Base-by-base conservation (phyloP, 305 asterid genomes). In the Stenogyne calaminthoides region DNA sequence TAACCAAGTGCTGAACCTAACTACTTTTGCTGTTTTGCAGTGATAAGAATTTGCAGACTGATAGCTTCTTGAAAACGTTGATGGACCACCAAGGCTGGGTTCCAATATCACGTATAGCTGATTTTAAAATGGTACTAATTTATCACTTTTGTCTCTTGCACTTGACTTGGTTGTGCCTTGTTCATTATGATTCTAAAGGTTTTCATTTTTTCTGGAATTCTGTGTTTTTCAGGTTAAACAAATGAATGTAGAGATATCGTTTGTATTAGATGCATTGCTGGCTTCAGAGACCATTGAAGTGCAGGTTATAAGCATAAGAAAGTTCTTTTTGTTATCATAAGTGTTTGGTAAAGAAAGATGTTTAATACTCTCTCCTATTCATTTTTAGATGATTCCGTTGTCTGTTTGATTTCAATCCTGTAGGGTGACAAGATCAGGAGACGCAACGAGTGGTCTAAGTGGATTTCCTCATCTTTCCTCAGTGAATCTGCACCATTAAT, bases 81-180 rank as follows among this genome's bases (percentile, higher is more conserved):
- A 92, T 95, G 99, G 96, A 95, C 77, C 78, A 75, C 76, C 87
- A 89, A 67, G 99, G 99, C 70, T 95, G 99, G 97, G 98, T 95
- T 80, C 86, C 86, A 4, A 76, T 92, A 67, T 84, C 96, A 29
- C 73, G 19, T 40, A 91, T 95, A 18, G 96, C 99, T 0, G 88
- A 78, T 68, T 95, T 95, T 76, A 87, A 87, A 67, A 88, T 89
- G 96, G 99, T 95, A 80, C 87, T 73, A 10, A 16, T 19, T 39
- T 39, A 37, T 36, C 29, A 9, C 34, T 63, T 44, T 0, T 32
- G 55, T 52, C 77, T 22, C 36, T 54, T 49, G 40, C 56, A 66
- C 72, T 63, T 75, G 59, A 46, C 32, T 67, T 64, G 10, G 39
- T 27, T 80, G 27, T 62, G 4, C 47, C 44, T n/a, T 18, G 64